phyloP scores from a whole-genome alignment of 345 rosid species.

The Tarenaya hassleriana region DNA sequence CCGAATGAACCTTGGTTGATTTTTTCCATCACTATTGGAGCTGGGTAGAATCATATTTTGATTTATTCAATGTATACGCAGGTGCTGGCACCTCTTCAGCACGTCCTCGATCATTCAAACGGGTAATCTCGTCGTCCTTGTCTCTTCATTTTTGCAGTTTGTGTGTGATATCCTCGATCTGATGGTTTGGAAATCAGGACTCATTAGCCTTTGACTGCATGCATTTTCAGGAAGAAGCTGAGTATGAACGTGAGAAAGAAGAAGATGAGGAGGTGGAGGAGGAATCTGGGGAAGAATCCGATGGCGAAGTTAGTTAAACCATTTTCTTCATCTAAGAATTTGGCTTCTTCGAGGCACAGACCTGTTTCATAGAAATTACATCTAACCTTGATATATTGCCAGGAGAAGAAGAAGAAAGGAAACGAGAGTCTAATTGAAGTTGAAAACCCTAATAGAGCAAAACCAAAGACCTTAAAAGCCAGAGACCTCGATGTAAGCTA shows the following conservation, averaged over 20 bases:
- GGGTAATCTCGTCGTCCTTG: conserved; percentile 31
- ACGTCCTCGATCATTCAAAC: conserved; percentile 78
- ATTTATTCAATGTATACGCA: too few species aligned
- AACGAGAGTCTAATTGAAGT: conserved; percentile 70
- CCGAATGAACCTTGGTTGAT: neutral
- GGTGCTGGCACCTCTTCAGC: conserved; percentile 78
- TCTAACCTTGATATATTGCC: conserved; percentile 18
- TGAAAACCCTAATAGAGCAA: conserved; percentile 76
- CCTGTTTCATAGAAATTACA: neutral
- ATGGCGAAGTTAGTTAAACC: conserved; percentile 21
- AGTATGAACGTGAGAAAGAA: conserved; percentile 29
- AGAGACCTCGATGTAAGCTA: conserved; percentile 66
- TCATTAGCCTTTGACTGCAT: neutral
- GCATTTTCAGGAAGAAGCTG: conserved; percentile 49
- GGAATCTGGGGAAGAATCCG: conserved; percentile 57
- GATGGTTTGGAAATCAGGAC: neutral
- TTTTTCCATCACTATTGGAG: neutral
- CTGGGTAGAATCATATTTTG: too few species aligned
- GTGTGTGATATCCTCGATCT: conserved; percentile 1
- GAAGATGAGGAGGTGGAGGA: conserved; percentile 40
- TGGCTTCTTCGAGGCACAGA: too few species aligned
- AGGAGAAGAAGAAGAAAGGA: conserved; percentile 84
- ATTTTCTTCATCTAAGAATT: neutral
- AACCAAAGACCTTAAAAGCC: conserved; percentile 66
- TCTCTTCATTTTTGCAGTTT: neutral